Evolutionary conservation across 23 red algal genomes (phyloP).

Genomic region (Gracilariopsis chorda): DNA sequence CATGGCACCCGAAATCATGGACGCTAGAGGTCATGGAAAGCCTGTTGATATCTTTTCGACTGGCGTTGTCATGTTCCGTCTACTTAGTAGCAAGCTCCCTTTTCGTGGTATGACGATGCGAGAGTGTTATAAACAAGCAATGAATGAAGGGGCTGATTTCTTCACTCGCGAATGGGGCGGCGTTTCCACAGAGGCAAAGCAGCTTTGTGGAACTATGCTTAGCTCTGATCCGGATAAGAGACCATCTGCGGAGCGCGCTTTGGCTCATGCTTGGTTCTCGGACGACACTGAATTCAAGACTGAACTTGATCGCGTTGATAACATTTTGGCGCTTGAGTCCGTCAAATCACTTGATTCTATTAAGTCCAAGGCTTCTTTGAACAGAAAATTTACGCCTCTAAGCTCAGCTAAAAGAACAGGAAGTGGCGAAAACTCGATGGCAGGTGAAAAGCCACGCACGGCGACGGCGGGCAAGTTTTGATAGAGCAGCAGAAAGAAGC

Average conservation of each 20-base stretch:
- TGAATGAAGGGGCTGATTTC: slow-evolving; percentile 66
- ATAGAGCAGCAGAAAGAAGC: no score
- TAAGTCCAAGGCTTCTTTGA: no score
- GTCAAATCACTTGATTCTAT: no score
- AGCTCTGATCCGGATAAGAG: slow-evolving; percentile 48
- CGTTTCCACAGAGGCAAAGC: slow-evolving; percentile 54
- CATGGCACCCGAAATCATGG: slow-evolving; percentile 78
- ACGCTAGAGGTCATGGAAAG: slow-evolving; percentile 47
- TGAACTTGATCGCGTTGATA: background rate
- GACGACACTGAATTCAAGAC: slow-evolving; percentile 26
- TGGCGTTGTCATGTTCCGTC: slow-evolving; percentile 71
- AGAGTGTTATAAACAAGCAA: slow-evolving; percentile 65
- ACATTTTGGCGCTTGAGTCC: no score
- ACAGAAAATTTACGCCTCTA: no score
- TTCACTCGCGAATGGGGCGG: slow-evolving; percentile 47
- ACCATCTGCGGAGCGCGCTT: slow-evolving; percentile 12
- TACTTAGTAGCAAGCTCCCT: slow-evolving; percentile 57
- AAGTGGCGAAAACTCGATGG: no score
- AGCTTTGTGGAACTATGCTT: slow-evolving; percentile 51
- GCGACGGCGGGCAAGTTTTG: no score
- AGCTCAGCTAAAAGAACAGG: no score
- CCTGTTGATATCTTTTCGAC: slow-evolving; percentile 74
- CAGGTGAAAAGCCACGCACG: no score
- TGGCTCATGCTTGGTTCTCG: slow-evolving; percentile 66
- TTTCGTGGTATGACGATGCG: slow-evolving; percentile 68